Percentiles rank a stretch among this genome's conserved stretches.
Conservation (phyloP, 148 eudicot genomes). For the Nepenthes gracilis region DNA sequence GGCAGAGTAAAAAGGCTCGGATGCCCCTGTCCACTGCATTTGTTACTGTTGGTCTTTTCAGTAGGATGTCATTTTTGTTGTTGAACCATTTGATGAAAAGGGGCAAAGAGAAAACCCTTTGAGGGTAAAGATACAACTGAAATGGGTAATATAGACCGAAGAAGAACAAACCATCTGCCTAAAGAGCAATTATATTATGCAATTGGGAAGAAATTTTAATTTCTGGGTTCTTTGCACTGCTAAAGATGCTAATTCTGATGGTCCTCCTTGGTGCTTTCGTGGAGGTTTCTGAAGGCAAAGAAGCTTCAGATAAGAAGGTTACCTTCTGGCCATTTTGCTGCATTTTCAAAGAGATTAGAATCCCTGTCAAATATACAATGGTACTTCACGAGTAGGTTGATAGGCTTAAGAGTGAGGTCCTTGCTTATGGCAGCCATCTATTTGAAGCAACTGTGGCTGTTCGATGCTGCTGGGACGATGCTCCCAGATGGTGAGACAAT, state of each 20-base stretch:
- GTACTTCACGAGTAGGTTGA: conserved; percentile 51
- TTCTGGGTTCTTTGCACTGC: conserved; percentile 66
- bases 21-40: conserved; percentile 28
- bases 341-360: conserved; percentile 50
- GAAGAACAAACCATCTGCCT: too few species aligned
- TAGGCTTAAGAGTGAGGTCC: conserved; percentile 67
- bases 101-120: conserved; percentile 53
- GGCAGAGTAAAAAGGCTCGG: conserved; percentile 14
- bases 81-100: conserved; percentile 61
- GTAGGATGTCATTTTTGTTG: conserved; percentile 71
- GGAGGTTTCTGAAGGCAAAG: conserved; percentile 66
- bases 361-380: conserved; percentile 78
- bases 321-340: conserved; percentile 42
- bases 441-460: conserved; percentile 54
- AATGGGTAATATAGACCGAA: conserved; percentile 25
- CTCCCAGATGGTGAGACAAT: conserved; percentile 77
- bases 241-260: conserved; percentile 52
- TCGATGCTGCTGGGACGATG: conserved; percentile 49
- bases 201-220: conserved; percentile 53
- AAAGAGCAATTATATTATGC: conserved; percentile 22
- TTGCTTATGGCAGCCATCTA: conserved; percentile 73
- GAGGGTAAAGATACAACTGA: conserved; percentile 62
- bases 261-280: conserved; percentile 75
- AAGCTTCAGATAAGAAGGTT: conserved; percentile 53
- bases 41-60: conserved; percentile 38